These are phyloP conservation scores for Iberis pinnata DNA, from an alignment of 345 rosid genomes.

Conservation along the genomic window DNA sequence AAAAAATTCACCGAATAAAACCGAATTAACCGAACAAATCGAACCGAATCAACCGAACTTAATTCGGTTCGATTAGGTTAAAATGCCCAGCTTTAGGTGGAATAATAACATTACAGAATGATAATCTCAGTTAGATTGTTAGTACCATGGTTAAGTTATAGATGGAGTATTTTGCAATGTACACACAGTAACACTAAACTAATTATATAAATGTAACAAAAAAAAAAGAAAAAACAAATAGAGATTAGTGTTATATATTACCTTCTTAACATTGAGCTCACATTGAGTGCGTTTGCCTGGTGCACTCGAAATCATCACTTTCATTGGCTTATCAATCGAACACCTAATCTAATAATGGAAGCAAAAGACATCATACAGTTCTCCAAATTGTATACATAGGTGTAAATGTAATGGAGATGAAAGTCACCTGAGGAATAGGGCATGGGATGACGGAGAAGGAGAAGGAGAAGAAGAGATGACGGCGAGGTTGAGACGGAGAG, in stretches of 20 bases:
- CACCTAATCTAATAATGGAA: constrained; percentile 33
- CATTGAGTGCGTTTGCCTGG: constrained; percentile 96
- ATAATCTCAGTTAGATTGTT: too few relatives aligned
- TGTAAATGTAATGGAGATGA: background rate
- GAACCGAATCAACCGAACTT: too few relatives aligned
- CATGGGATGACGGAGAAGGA: too few relatives aligned
- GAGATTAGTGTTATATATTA: constrained; percentile 17
- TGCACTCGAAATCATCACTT: constrained; percentile 92
- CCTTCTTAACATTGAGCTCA: constrained; percentile 72
- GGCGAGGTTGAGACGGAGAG: constrained; percentile 33
- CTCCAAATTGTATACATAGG: background rate
- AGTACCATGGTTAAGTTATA: background rate
- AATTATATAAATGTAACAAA: background rate
- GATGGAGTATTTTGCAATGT: background rate
- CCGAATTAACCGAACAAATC: too few relatives aligned
- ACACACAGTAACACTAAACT: background rate
- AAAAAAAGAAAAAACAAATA: background rate
- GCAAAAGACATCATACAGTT: background rate
- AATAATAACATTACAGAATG: too few relatives aligned
- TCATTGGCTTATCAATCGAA: constrained; percentile 53
- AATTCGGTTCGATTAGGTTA: too few relatives aligned
- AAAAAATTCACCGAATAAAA: too few relatives aligned
- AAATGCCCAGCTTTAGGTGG: too few relatives aligned
- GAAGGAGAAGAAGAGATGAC: background rate
- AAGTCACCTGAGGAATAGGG: constrained; percentile 15